These are phyloP conservation scores for Alliaria petiolata DNA, from an alignment of 345 rosid genomes.

Conservation along the genomic window DNA sequence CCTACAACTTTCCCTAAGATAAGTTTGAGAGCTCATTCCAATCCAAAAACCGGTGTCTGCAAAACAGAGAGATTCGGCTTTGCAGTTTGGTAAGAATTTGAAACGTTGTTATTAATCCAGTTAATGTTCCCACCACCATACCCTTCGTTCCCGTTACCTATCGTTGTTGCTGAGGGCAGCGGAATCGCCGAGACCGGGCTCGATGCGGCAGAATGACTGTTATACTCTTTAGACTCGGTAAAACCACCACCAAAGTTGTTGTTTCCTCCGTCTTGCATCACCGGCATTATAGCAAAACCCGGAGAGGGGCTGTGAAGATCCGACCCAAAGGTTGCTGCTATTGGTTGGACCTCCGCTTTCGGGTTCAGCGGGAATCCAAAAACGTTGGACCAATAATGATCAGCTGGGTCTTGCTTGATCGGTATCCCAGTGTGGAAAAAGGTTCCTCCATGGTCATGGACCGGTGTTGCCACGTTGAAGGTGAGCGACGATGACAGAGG, in stretches of 20 bases:
- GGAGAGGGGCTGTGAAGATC: conserved; percentile 12
- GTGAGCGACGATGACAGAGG: conserved; percentile 48
- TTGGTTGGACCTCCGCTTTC: conserved; percentile 12
- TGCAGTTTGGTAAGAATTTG: conserved; percentile 52
- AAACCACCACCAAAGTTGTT: conserved; percentile 34
- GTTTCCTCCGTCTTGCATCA: conserved; percentile 24
- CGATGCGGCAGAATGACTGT: conserved; percentile 19
- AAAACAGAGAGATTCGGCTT: conserved; percentile 63
- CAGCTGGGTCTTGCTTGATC: conserved; percentile 55
- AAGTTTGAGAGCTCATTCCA: conserved; percentile 53
- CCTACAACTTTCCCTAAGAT: background rate
- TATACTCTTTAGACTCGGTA: conserved; percentile 34
- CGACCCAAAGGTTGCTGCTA: conserved; percentile 15
- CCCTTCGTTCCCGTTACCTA: conserved; percentile 35
- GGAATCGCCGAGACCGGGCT: conserved; percentile 37
- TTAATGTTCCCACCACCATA: conserved; percentile 40
- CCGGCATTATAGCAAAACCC: conserved; percentile 33
- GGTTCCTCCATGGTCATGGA: conserved; percentile 30
- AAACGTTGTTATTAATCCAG: conserved; percentile 40
- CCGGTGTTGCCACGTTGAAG: conserved; percentile 40
- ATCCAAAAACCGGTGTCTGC: conserved; percentile 87
- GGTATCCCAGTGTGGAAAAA: conserved; percentile 52
- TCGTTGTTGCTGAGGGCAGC: conserved; percentile 27
- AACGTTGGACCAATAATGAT: conserved; percentile 62
- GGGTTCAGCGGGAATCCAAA: conserved; percentile 33